These are phyloP conservation scores for Irpex lacteus DNA, from an alignment of 1,284 basidiomycete genomes.

Conservation along the genomic window DNA sequence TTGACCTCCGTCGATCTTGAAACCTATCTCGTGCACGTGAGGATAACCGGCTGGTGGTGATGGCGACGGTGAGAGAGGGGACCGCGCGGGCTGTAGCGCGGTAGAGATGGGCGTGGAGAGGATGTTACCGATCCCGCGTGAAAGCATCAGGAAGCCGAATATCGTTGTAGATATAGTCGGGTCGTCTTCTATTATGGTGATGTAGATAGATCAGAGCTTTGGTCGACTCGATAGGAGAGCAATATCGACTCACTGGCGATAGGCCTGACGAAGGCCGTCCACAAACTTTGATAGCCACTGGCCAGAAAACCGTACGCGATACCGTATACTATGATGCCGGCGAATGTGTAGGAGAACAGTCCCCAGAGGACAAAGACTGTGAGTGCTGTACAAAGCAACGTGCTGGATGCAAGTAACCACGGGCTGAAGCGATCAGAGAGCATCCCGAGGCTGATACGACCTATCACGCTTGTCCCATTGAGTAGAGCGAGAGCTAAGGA, in stretches of 20 bases:
- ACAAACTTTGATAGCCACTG: constrained; percentile 28
- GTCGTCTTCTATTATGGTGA: not conserved
- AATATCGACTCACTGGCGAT: constrained; percentile 20
- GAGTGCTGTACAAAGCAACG: constrained; percentile 20
- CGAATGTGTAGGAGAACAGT: constrained; percentile 19
- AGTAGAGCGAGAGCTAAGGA: constrained; percentile 21
- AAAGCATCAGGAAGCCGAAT: constrained; percentile 3
- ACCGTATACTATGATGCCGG: constrained; percentile 24
- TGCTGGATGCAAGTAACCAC: constrained; percentile 21
- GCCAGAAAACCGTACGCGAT: constrained; percentile 24
- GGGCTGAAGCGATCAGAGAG: constrained; percentile 24
- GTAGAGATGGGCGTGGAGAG: constrained; percentile 12
- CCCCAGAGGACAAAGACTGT: constrained; percentile 29
- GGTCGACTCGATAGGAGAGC: too few relatives aligned
- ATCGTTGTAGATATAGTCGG: constrained; percentile 18
- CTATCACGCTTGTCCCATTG: constrained; percentile 24
- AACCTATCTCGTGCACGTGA: not conserved
- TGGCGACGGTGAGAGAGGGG: not conserved
- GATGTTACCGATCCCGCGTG: constrained; percentile 11
- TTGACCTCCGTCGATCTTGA: constrained; percentile 25
- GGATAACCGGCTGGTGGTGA: not conserved
- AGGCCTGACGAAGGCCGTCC: constrained; percentile 22
- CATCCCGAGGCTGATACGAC: constrained; percentile 22
- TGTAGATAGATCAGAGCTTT: too few relatives aligned
- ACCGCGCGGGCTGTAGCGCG: not conserved